Base-by-base conservation (phyloP, 345 rosid species). In the Abelmoschus esculentus region DNA sequence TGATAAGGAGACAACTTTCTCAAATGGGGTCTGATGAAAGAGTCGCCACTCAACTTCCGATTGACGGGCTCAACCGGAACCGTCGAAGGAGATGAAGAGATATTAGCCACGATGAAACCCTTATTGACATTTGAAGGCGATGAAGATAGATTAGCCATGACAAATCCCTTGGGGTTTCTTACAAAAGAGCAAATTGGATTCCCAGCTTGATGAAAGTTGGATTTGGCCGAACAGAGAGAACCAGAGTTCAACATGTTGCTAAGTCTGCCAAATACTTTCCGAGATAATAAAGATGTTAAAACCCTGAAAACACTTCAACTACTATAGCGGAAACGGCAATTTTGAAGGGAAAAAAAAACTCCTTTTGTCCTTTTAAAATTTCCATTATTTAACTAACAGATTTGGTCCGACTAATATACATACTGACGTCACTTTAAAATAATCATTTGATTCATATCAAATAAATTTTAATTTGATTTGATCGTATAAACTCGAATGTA, bases 11-110 rank as follows among this genome's bases (percentile, higher is more conserved):
- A 79, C 78, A 95, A 55, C 15, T 84, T 76, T 66, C 82, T 85
- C 92, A 95, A 80, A 83, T 91, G 96, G 50, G 86, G 76, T 68
- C 98, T 89, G 73, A 95, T 85, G 65, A 91, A 95, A 26, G 93
- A 83, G 69, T 88, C 96, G 11, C 96, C 92, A n/a, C 83, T 81
- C 67, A 81, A 31, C 68, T 70, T 55, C 32, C 70, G 83, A 73
- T 70, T 83, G 77, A 76, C 65, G 22, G 80, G 84, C 66, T 88
- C 82, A 12, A 83, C 72, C 44, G 86, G 75, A 31, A 72, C 46
- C 62, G 78, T 74, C 49, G 91, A 83, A 61, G 69, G 64, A 5
- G 72, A 26, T 46, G 38, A 7, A 65, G 54, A 64, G 36, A 44
- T 6, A 26, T 18, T 44, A 64, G 84, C 76, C 82, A 87, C 78